Percentiles rank a stretch among this genome's conserved stretches.
Evolutionary conservation across 1,284 basidiomycete genomes (phyloP).

Genomic region (Mrakiaceae sp.): DNA sequence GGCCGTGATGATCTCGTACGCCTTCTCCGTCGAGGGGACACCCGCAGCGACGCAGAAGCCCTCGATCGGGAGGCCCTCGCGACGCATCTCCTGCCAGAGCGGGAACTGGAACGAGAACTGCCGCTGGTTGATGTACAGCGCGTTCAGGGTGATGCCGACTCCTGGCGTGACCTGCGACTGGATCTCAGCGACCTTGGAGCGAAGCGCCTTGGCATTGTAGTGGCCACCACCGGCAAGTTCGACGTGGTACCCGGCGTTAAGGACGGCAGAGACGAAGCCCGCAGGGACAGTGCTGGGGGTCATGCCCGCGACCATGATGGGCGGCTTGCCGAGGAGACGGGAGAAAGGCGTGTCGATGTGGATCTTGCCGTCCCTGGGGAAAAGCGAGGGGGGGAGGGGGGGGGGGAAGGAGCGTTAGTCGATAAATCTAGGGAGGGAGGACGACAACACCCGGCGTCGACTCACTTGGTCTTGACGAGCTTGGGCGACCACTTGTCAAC

Average conservation of each 20-base stretch:
- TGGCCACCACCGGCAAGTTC: conserved; percentile 97
- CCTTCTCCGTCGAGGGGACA: conserved; percentile 85
- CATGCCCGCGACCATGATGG: conserved; percentile 99
- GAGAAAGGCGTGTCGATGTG: conserved; percentile 95
- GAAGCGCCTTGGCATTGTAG: conserved; percentile 79
- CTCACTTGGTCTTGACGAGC: conserved; percentile 78
- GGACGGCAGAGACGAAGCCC: conserved; percentile 80
- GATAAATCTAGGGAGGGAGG: not conserved
- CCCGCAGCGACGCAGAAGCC: conserved; percentile 97
- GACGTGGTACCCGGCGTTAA: conserved; percentile 89
- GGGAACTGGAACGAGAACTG: conserved; percentile 96
- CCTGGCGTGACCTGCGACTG: conserved; percentile 70
- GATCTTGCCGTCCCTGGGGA: conserved; percentile 65
- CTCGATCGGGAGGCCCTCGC: conserved; percentile 88
- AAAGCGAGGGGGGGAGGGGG: conserved; percentile 5
- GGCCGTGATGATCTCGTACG: conserved; percentile 77
- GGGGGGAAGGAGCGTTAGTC: conserved; percentile 5
- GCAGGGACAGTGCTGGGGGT: conserved; percentile 87
- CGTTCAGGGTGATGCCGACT: conserved; percentile 84
- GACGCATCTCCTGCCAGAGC: conserved; percentile 93
- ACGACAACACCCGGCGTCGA: not conserved
- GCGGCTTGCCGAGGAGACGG: conserved; percentile 84
- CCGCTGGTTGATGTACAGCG: conserved; percentile 95
- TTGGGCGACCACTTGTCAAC: conserved; percentile 71
- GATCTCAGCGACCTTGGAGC: conserved; percentile 80